Conservation (phyloP, 1,284 basidiomycete species). For the Boletus coffeatus region DNA sequence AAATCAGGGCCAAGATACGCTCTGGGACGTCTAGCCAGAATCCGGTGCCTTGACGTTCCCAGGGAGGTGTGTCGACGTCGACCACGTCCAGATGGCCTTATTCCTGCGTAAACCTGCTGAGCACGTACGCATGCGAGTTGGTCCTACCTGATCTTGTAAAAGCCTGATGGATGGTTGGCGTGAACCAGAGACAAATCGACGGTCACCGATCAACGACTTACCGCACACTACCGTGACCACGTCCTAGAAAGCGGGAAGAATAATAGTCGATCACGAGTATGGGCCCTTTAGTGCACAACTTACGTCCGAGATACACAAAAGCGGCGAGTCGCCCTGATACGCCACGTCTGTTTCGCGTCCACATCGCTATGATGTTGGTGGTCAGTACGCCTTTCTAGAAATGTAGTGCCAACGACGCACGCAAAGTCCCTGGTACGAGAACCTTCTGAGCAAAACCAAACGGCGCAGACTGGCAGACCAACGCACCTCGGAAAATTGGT, state of each 20-base stretch:
- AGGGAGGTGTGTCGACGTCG: constrained; percentile 75
- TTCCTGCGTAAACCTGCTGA: constrained; percentile 37
- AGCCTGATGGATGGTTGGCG: constrained; percentile 34
- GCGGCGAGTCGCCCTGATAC: constrained; percentile 50
- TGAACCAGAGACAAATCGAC: not conserved
- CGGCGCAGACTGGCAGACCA: not conserved
- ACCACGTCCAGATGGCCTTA: constrained; percentile 73
- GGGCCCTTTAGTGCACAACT: constrained; percentile 1
- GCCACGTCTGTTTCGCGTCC: constrained; percentile 73
- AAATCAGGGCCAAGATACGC: constrained; percentile 37
- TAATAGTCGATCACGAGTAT: not conserved
- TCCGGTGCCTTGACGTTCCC: constrained; percentile 72
- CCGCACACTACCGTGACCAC: constrained; percentile 75
- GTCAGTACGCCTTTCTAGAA: not conserved
- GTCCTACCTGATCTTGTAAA: constrained; percentile 55
- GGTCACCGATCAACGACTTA: constrained; percentile 27
- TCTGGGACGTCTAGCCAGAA: constrained; percentile 84
- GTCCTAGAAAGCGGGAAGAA: constrained; percentile 37
- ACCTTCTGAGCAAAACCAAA: constrained; percentile 1
- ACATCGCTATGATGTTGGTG: constrained; percentile 50
- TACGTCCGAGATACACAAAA: constrained; percentile 70
- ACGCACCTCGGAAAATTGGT: constrained; percentile 69
- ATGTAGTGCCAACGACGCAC: constrained; percentile 34
- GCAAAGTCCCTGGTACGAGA: constrained; percentile 57
- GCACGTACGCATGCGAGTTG: too few relatives aligned